These are phyloP conservation scores for Lanmaoa rubissima DNA, from an alignment of 768 basidiomycete species.

Conservation along the genomic window DNA sequence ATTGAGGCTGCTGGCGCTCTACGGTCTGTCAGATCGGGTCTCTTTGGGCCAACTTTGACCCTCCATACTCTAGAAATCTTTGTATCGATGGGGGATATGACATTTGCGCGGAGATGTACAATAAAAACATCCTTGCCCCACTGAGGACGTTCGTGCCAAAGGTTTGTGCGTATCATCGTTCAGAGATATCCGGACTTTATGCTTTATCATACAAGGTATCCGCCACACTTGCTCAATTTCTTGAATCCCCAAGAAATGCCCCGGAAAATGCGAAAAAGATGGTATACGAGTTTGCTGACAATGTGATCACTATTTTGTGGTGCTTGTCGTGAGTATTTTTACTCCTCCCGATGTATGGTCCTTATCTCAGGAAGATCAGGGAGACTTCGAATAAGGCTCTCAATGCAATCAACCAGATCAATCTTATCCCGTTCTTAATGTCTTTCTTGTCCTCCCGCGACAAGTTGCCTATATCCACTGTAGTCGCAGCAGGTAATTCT, in stretches of 20 bases:
- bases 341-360: neutral
- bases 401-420: slow-evolving; percentile 73
- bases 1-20: slow-evolving; percentile 86
- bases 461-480: slow-evolving; percentile 65
- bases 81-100: slow-evolving; percentile 96
- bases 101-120: slow-evolving; percentile 95
- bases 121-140: slow-evolving; percentile 86
- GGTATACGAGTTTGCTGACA: slow-evolving; percentile 87
- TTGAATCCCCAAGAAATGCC: slow-evolving; percentile 57
- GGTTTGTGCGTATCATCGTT: slow-evolving; percentile 38
- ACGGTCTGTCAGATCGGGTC: slow-evolving; percentile 49
- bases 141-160: slow-evolving; percentile 76
- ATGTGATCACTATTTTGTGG: slow-evolving; percentile 91
- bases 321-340: slow-evolving; percentile 81
- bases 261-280: slow-evolving; percentile 71
- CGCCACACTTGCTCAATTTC: slow-evolving; percentile 61
- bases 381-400: slow-evolving; percentile 91
- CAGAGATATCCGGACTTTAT: neutral
- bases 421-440: slow-evolving; percentile 81
- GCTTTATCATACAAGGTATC: slow-evolving; percentile 57
- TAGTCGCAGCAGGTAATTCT: slow-evolving; percentile 73
- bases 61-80: slow-evolving; percentile 62
- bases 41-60: slow-evolving; percentile 7
- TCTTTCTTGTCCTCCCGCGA: slow-evolving; percentile 78
- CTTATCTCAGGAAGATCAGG: slow-evolving; percentile 39